Percentiles rank a stretch among this genome's conserved stretches.
phyloP scores from a whole-genome alignment of 192 early-diverging fungal genomes.

The Pecoramyces ruminantium region DNA sequence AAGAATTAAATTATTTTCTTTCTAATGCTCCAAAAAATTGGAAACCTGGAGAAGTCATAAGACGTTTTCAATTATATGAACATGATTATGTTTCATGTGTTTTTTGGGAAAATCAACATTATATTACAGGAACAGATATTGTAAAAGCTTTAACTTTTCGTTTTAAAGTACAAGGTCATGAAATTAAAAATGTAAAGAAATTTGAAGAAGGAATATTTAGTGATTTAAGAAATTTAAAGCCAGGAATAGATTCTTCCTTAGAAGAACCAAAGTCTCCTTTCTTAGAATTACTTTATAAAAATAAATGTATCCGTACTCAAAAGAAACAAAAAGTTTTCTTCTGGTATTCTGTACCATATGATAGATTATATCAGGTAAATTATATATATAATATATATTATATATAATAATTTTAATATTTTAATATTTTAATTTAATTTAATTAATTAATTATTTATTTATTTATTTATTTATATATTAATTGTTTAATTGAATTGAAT shows the following conservation, averaged over 20 bases:
- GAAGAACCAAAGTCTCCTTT: slow-evolving; percentile 88
- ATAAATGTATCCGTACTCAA: slow-evolving; percentile 91
- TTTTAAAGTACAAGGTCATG: slow-evolving; percentile 75
- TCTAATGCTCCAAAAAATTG: slow-evolving; percentile 52
- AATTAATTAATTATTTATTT: no score
- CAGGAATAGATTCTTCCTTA: slow-evolving; percentile 73
- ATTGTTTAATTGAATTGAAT: no score
- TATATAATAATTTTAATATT: no score
- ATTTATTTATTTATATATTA: no score
- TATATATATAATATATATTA: no score
- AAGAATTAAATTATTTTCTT: slow-evolving; percentile 17
- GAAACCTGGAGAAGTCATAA: slow-evolving; percentile 35
- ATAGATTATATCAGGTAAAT: slow-evolving; percentile 42
- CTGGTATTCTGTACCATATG: slow-evolving; percentile 90
- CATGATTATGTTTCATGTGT: slow-evolving; percentile 85
- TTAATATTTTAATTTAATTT: no score
- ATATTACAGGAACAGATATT: slow-evolving; percentile 95
- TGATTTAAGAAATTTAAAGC: slow-evolving; percentile 87
- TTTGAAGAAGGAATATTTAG: slow-evolving; percentile 97
- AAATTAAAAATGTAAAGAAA: slow-evolving; percentile 78
- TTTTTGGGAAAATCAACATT: slow-evolving; percentile 81
- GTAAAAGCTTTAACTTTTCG: slow-evolving; percentile 75
- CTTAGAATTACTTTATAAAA: slow-evolving; percentile 84
- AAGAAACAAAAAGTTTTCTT: slow-evolving; percentile 99
- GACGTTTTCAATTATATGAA: slow-evolving; percentile 49